A percentile compares a stretch with the other conserved stretches of the same genome.
phyloP scores from a whole-genome alignment of 345 rosid species.

The Salix udensis region DNA sequence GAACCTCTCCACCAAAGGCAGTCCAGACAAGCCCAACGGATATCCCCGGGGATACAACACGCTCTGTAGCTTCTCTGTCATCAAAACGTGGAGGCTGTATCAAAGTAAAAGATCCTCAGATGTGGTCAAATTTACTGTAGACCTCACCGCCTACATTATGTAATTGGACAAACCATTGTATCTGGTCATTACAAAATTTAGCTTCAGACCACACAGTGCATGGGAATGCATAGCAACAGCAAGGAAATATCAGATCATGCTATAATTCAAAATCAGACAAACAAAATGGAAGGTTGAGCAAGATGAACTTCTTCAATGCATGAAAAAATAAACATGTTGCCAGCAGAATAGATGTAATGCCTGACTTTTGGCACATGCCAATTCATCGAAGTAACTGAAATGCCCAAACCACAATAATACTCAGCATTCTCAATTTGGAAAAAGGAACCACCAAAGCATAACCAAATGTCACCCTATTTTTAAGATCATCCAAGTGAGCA shows the following conservation, averaged over 20 bases:
- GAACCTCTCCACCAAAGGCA: constrained; percentile 95
- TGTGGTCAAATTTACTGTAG: constrained; percentile 4
- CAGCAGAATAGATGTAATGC: background rate
- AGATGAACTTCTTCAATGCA: background rate
- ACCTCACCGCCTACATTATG: background rate
- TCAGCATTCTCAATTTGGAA: background rate
- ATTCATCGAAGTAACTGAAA: background rate
- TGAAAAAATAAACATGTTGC: background rate
- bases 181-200: background rate
- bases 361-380: background rate
- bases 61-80: constrained; percentile 89
- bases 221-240: background rate
- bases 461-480: background rate
- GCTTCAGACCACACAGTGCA: background rate
- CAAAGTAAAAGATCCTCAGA: constrained; percentile 11
- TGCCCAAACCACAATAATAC: background rate
- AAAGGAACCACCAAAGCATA: background rate
- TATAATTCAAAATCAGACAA: background rate
- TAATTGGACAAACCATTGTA: constrained; percentile 1
- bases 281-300: background rate
- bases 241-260: constrained; percentile 6
- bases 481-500: background rate
- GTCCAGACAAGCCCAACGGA: constrained; percentile 99
- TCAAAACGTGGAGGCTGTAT: constrained; percentile 94
- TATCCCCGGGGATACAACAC: constrained; percentile 90